Conservation (phyloP, 2,329 filamentous ascomycete species). For the Emericellopsis atlantica region DNA sequence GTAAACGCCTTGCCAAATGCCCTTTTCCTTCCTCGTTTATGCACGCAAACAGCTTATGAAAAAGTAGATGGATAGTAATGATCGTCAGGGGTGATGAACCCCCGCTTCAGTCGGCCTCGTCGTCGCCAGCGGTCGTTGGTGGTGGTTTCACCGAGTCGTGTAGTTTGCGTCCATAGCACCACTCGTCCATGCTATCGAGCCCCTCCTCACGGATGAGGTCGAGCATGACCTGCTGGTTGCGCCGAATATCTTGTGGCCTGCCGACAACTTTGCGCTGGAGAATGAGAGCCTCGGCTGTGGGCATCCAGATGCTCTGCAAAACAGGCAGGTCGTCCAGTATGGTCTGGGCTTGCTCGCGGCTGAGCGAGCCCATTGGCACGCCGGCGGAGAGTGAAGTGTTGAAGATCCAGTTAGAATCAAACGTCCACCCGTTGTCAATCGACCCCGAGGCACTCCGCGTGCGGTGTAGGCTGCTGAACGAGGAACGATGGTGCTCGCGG, state of each 20-base stretch:
- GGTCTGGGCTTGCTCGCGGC: slow-evolving; percentile 33
- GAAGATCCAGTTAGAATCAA: slow-evolving; percentile 34
- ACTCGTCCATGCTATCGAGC: slow-evolving; percentile 46
- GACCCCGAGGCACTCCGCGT: slow-evolving; percentile 14
- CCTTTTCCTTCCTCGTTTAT: too few species aligned
- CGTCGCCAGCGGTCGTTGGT: slow-evolving; percentile 35
- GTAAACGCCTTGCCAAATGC: slow-evolving; percentile 12
- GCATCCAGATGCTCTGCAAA: slow-evolving; percentile 48
- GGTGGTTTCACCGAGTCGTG: slow-evolving; percentile 44
- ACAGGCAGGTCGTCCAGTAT: slow-evolving; percentile 43
- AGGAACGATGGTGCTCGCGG: slow-evolving; percentile 5
- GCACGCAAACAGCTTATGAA: too few species aligned
- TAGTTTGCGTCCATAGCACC: slow-evolving; percentile 43
- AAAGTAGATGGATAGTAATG: too few species aligned
- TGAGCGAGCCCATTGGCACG: slow-evolving; percentile 47
- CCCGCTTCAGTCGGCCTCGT: slow-evolving; percentile 28
- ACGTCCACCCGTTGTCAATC: slow-evolving; percentile 14
- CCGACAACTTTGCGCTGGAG: slow-evolving; percentile 46
- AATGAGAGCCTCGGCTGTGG: slow-evolving; percentile 49
- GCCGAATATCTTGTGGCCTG: slow-evolving; percentile 46
- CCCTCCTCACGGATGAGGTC: slow-evolving; percentile 53
- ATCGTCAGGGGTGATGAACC: neutral
- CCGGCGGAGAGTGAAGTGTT: slow-evolving; percentile 46
- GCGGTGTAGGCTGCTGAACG: slow-evolving; percentile 11
- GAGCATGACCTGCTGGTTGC: slow-evolving; percentile 48